Conservation (phyloP, 2,329 filamentous ascomycete species). For the Raffaelea ambrosiae region DNA sequence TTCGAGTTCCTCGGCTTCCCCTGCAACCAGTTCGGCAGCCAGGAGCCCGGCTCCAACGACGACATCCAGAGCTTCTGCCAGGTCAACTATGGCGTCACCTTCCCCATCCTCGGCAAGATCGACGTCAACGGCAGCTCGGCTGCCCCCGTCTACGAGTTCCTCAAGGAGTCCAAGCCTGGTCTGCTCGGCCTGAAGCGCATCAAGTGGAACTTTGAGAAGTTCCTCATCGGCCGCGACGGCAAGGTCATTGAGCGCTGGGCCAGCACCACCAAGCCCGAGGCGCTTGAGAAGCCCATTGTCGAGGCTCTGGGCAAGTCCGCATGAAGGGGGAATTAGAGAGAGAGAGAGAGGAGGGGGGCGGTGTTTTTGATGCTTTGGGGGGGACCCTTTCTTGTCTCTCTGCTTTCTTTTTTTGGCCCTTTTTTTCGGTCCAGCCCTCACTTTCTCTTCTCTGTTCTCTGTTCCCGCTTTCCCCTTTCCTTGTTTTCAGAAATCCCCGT, state of each 20-base stretch:
- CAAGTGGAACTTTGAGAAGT: slow-evolving; percentile 99
- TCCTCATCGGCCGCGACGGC: slow-evolving; percentile 78
- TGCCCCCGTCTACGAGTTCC: slow-evolving; percentile 70
- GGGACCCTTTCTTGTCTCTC: no score
- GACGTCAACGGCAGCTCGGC: slow-evolving; percentile 86
- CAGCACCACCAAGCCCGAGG: slow-evolving; percentile 78
- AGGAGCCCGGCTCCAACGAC: slow-evolving; percentile 79
- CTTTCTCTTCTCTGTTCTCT: no score
- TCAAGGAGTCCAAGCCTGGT: slow-evolving; percentile 67
- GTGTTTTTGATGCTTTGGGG: no score
- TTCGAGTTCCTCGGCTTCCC: slow-evolving; percentile 92
- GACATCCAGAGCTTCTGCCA: slow-evolving; percentile 81
- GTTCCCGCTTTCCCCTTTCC: no score
- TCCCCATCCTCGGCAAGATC: slow-evolving; percentile 85
- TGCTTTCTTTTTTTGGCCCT: no score
- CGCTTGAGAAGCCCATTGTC: slow-evolving; percentile 65
- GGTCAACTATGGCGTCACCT: slow-evolving; percentile 87
- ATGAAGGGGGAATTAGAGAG: background rate
- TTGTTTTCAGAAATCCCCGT: no score
- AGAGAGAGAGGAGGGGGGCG: no score
- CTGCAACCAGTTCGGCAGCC: slow-evolving; percentile 92
- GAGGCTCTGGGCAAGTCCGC: slow-evolving; percentile 55
- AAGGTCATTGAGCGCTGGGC: slow-evolving; percentile 81
- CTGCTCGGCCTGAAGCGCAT: slow-evolving; percentile 80
- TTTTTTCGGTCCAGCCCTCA: no score